Conservation (phyloP, 768 basidiomycete species). For the Suillus bovinus region DNA sequence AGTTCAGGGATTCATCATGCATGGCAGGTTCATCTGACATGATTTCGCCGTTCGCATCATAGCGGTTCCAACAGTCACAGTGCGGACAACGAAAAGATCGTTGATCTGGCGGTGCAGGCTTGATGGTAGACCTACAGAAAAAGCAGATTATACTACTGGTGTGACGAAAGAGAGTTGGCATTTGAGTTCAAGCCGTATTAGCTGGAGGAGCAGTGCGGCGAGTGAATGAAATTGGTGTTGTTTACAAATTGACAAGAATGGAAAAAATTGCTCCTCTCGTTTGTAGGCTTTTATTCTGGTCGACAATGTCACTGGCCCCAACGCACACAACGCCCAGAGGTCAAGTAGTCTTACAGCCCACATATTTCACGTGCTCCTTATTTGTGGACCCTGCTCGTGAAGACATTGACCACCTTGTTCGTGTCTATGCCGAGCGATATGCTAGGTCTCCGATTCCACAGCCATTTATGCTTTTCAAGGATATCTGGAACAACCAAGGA, state of each 20-base stretch:
- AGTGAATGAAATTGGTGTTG: conserved; percentile 6
- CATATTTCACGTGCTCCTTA: conserved; percentile 76
- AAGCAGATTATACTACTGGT: conserved; percentile 58
- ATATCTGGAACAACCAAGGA: conserved; percentile 61
- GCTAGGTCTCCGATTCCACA: conserved; percentile 29
- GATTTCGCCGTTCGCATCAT: conserved; percentile 71
- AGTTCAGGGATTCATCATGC: conserved; percentile 77
- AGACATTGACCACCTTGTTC: conserved; percentile 58
- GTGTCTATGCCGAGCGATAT: conserved; percentile 54
- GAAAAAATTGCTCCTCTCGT: conserved; percentile 18
- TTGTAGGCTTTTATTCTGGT: background rate
- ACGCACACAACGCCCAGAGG: conserved; percentile 61
- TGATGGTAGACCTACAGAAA: conserved; percentile 60
- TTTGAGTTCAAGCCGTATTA: conserved; percentile 5
- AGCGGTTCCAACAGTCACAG: conserved; percentile 77
- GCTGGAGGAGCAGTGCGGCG: background rate
- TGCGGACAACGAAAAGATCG: conserved; percentile 64
- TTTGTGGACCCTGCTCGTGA: conserved; percentile 65
- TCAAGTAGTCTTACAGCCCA: conserved; percentile 65
- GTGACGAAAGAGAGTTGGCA: conserved; percentile 50
- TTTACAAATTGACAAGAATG: conserved; percentile 23
- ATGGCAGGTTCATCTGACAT: conserved; percentile 86
- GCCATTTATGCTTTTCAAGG: conserved; percentile 74
- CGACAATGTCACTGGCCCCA: conserved; percentile 44
- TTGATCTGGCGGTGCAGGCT: conserved; percentile 45